Conservation (phyloP, 352 stramenopile species). For the Phytophthora colocasiae region DNA sequence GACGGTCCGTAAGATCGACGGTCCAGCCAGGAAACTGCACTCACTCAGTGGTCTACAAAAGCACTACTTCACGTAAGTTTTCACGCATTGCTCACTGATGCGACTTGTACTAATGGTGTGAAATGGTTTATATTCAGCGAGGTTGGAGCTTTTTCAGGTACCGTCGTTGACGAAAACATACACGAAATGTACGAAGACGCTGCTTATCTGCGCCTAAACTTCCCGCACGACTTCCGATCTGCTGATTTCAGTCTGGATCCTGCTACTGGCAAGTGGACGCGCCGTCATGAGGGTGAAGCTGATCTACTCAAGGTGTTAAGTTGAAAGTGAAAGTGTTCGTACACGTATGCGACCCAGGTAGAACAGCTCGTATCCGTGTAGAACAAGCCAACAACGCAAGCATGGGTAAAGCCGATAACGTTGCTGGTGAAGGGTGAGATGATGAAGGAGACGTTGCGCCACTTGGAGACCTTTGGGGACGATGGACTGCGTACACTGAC, state of each 20-base stretch:
- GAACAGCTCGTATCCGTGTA: not conserved
- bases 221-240: conserved; percentile 66
- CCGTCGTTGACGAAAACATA: conserved; percentile 46
- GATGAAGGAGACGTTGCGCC: conserved; percentile 61
- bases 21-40: conserved; percentile 63
- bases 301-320: conserved; percentile 36
- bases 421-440: conserved; percentile 73
- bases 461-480: conserved; percentile 84
- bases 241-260: conserved; percentile 62
- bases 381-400: not conserved
- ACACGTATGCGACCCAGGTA: conserved; percentile 1
- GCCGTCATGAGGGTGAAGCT: conserved; percentile 33
- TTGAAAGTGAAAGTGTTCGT: conserved; percentile 2
- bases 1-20: conserved; percentile 41
- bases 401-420: conserved; percentile 63
- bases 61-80: conserved; percentile 51
- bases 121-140: conserved; percentile 31
- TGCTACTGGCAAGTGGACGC: conserved; percentile 41
- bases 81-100: not conserved
- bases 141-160: conserved; percentile 34
- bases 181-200: conserved; percentile 74
- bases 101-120: conserved; percentile 2
- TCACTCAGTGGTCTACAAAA: conserved; percentile 50
- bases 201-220: conserved; percentile 53
- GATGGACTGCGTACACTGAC: conserved; percentile 88